These are phyloP conservation scores for Rosa hybrid DNA, from an alignment of 331 rosid genomes.

Conservation along the genomic window DNA sequence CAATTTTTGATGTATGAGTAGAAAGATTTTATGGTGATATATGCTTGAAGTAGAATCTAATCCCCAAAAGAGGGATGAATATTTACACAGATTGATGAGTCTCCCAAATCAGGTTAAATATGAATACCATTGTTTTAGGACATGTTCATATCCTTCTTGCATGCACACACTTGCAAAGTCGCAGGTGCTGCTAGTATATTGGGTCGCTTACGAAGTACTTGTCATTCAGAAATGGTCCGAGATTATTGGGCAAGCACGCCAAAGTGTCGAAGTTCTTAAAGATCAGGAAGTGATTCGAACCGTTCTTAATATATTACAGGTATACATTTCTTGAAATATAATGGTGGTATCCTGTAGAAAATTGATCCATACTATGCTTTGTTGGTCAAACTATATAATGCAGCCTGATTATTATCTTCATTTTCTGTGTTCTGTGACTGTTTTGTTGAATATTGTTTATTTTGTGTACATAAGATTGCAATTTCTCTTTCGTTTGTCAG, in stretches of 20 bases:
- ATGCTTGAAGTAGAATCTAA: slow-evolving; percentile 68
- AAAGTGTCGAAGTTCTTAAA: slow-evolving; percentile 75
- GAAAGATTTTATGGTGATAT: slow-evolving; percentile 8
- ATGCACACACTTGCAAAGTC: background rate
- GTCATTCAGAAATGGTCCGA: slow-evolving; percentile 79
- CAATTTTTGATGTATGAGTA: background rate
- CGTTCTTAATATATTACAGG: slow-evolving; percentile 91
- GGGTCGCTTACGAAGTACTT: background rate
- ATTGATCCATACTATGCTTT: background rate
- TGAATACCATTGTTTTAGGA: background rate
- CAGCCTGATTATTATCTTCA: too few relatives aligned
- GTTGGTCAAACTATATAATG: background rate
- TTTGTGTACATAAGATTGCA: background rate
- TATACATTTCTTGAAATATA: slow-evolving; percentile 17
- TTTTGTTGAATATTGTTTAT: background rate
- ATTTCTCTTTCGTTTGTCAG: background rate
- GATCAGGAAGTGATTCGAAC: slow-evolving; percentile 64
- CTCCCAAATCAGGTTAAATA: slow-evolving; percentile 82
- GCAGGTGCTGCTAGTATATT: background rate
- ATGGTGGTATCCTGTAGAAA: background rate
- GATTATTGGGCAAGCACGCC: slow-evolving; percentile 83
- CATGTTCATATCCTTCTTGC: background rate
- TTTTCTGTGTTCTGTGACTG: background rate
- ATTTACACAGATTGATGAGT: slow-evolving; percentile 79
- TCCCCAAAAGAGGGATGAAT: slow-evolving; percentile 81